phyloP scores from a whole-genome alignment of 805 yeast species.

The Candida nanaspora region DNA sequence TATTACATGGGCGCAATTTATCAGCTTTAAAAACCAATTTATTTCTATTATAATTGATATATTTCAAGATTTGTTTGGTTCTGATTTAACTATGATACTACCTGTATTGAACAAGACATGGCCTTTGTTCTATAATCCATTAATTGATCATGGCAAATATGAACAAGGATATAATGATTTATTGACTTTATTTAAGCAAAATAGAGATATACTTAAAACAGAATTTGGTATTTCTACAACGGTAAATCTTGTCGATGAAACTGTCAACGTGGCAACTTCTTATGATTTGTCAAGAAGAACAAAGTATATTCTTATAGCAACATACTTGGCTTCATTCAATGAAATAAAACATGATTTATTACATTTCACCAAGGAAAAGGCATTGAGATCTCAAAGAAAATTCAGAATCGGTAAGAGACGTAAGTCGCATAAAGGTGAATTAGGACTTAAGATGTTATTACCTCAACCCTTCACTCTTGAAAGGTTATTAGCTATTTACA shows the following conservation, averaged over 20 bases:
- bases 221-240: constrained; percentile 18
- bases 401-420: constrained; percentile 19
- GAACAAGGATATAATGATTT: constrained; percentile 19
- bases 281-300: constrained; percentile 45
- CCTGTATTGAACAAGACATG: constrained; percentile 20
- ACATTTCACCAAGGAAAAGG: constrained; percentile 58
- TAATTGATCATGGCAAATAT: constrained; percentile 11
- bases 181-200: constrained; percentile 18
- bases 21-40: constrained; percentile 25
- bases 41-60: constrained; percentile 38
- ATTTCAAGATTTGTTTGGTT: constrained; percentile 37
- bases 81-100: constrained; percentile 28
- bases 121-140: constrained; percentile 23
- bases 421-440: constrained; percentile 31
- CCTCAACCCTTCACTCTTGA: constrained; percentile 74
- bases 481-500: constrained; percentile 70
- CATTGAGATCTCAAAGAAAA: constrained; percentile 33
- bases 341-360: constrained; percentile 64
- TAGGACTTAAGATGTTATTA: constrained; percentile 57
- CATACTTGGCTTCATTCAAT: constrained; percentile 75
- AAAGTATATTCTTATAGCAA: constrained; percentile 69
- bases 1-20: constrained; percentile 8
- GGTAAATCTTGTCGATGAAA: constrained; percentile 8
- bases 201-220: constrained; percentile 16
- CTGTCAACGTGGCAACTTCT: constrained; percentile 1